Conservation (phyloP, 495 filamentous ascomycete genomes). For the Haplographium delicatum region DNA sequence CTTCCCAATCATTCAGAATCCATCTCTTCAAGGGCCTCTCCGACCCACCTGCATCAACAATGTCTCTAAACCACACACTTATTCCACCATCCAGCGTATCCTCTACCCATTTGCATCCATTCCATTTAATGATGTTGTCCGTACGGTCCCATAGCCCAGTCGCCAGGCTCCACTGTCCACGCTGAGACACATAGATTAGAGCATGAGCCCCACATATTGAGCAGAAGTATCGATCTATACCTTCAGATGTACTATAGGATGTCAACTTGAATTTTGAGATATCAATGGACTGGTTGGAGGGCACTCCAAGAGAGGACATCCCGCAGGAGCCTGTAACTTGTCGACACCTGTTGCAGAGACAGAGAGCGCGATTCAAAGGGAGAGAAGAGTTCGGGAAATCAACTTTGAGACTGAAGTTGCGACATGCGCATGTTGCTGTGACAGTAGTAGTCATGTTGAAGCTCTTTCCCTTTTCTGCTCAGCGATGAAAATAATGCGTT, state of each 20-base stretch:
- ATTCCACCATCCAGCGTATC: constrained; percentile 28
- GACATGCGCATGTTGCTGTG: constrained; percentile 37
- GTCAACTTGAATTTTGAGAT: constrained; percentile 33
- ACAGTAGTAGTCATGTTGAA: constrained; percentile 24
- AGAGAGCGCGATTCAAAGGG: constrained; percentile 41
- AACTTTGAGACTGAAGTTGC: constrained; percentile 32
- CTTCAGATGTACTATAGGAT: constrained; percentile 42
- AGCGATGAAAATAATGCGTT: neutral
- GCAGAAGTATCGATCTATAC: constrained; percentile 61
- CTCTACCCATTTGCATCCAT: constrained; percentile 34
- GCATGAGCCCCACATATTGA: constrained; percentile 61
- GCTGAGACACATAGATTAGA: constrained; percentile 35
- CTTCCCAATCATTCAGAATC: constrained; percentile 21
- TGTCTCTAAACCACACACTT: constrained; percentile 36
- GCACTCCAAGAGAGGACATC: constrained; percentile 44
- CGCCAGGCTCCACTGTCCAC: constrained; percentile 19
- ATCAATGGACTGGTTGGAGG: constrained; percentile 23
- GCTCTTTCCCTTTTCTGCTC: too few relatives aligned
- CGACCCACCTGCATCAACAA: constrained; percentile 34
- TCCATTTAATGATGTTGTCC: constrained; percentile 30
- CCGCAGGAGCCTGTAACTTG: constrained; percentile 53
- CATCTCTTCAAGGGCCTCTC: constrained; percentile 33
- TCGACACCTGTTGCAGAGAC: constrained; percentile 62
- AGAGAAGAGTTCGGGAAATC: constrained; percentile 29
- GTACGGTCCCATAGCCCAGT: constrained; percentile 21